phyloP scores from a whole-genome alignment of 345 rosid genomes.

The Citrus medica region DNA sequence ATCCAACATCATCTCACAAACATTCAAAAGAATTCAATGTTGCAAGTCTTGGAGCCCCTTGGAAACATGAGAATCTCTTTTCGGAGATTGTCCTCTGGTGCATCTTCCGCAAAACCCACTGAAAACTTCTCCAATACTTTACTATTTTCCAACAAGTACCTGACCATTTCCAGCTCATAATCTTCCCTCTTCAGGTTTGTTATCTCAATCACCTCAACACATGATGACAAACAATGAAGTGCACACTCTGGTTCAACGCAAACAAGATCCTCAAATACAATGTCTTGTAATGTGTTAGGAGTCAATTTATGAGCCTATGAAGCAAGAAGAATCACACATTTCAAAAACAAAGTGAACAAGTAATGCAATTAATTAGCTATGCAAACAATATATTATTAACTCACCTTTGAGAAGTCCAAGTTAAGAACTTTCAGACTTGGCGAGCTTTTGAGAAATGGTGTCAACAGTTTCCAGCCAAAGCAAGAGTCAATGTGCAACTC shows the following conservation, averaged over 20 bases:
- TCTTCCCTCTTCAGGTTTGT: background rate
- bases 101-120: no score
- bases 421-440: background rate
- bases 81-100: background rate
- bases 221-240: background rate
- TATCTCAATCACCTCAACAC: background rate
- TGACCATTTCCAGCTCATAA: background rate
- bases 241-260: no score
- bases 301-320: background rate
- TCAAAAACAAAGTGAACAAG: no score
- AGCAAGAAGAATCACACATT: no score
- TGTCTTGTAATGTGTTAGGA: background rate
- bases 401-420: background rate
- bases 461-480: background rate
- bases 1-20: background rate
- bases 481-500: background rate
- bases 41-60: background rate
- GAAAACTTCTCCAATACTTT: background rate
- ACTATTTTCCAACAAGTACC: background rate
- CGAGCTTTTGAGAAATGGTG: background rate
- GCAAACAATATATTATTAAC: background rate
- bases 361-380: no score
- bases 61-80: background rate
- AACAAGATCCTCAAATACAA: background rate
- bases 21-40: background rate